phyloP scores from a whole-genome alignment of 164 flowering plant species.

The Stephania japonica region DNA sequence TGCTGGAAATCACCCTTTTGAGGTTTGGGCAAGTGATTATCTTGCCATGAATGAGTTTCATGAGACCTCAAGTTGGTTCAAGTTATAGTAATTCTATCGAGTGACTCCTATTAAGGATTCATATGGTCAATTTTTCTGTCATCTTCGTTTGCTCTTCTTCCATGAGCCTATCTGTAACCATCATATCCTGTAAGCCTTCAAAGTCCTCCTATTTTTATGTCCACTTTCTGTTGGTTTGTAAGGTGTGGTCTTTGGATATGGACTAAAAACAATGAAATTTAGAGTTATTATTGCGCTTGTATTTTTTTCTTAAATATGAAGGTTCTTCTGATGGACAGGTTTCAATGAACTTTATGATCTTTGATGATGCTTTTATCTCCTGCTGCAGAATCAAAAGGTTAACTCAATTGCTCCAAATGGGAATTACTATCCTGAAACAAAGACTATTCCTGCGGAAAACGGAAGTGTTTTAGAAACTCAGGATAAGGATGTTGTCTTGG shows the following conservation, averaged over 20 bases:
- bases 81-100: background rate
- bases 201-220: background rate
- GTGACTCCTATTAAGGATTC: background rate
- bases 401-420: slow-evolving; percentile 60
- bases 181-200: background rate
- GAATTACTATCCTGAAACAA: slow-evolving; percentile 49
- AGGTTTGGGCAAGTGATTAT: background rate
- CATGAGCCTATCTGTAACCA: background rate
- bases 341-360: background rate
- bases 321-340: background rate
- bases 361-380: slow-evolving; percentile 5
- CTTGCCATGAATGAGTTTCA: background rate
- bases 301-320: background rate
- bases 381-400: slow-evolving; percentile 43
- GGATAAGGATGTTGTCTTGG: slow-evolving; percentile 85
- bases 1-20: background rate
- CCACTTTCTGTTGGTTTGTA: background rate
- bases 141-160: background rate
- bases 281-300: background rate
- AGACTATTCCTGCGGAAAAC: slow-evolving; percentile 64
- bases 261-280: background rate
- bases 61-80: background rate
- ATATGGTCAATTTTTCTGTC: background rate
- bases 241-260: background rate
- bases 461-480: slow-evolving; percentile 54